A percentile compares a stretch with the other conserved stretches of the same genome.
Evolutionary conservation across 2,329 filamentous ascomycete species (phyloP).

Genomic region (Rhinocladiella similis): DNA sequence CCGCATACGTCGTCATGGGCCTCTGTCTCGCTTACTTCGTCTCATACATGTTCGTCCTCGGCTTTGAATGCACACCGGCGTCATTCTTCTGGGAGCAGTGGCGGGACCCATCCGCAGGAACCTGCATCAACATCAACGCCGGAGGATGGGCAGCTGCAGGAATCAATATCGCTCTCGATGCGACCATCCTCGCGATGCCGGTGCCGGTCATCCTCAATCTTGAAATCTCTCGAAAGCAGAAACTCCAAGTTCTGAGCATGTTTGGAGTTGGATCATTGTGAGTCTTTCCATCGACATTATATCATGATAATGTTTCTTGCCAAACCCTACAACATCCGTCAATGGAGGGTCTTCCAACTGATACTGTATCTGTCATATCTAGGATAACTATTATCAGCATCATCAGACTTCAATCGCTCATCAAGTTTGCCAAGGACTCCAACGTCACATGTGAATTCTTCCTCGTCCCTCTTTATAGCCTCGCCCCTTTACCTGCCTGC

Average conservation of each 20-base stretch:
- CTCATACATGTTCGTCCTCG: conserved; percentile 30
- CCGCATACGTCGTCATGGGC: conserved; percentile 29
- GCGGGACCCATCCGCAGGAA: conserved; percentile 48
- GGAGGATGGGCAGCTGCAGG: conserved; percentile 54
- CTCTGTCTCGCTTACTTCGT: conserved; percentile 32
- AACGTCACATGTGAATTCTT: conserved; percentile 39
- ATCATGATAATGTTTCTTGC: background rate
- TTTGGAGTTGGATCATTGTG: conserved; percentile 51
- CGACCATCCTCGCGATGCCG: conserved; percentile 55
- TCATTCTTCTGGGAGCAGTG: conserved; percentile 55
- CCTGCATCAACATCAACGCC: conserved; percentile 51
- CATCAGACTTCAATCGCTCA: conserved; percentile 43
- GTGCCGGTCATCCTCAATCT: conserved; percentile 43
- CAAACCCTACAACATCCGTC: background rate
- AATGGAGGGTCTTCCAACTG: background rate
- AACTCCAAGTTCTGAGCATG: conserved; percentile 51
- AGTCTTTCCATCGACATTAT: conserved; percentile 20
- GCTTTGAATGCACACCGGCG: conserved; percentile 37
- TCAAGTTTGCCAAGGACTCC: conserved; percentile 41
- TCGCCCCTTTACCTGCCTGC: background rate
- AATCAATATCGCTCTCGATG: conserved; percentile 54
- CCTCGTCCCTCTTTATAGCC: background rate
- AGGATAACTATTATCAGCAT: conserved; percentile 47
- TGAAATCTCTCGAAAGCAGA: conserved; percentile 51
- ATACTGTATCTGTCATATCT: conserved; percentile 20